phyloP scores from a whole-genome alignment of 768 basidiomycete genomes.

The Chalciporus sphaerocephalus region DNA sequence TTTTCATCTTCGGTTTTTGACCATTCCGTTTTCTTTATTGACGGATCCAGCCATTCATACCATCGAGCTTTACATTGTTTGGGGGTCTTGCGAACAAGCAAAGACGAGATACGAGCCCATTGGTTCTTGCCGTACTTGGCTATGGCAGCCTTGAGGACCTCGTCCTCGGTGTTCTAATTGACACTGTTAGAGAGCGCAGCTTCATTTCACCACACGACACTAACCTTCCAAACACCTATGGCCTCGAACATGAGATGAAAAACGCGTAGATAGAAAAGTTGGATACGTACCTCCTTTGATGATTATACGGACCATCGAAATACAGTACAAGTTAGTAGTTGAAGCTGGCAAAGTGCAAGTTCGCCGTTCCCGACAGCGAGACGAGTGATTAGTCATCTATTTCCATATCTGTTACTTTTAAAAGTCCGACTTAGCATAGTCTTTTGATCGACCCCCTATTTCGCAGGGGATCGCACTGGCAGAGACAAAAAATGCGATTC shows the following conservation, averaged over 20 bases:
- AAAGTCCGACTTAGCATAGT: conserved; percentile 18
- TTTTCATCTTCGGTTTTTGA: conserved; percentile 99
- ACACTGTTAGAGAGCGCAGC: conserved; percentile 6
- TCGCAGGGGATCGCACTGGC: neutral
- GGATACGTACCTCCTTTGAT: conserved; percentile 74
- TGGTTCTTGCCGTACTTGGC: conserved; percentile 97
- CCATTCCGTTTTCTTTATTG: conserved; percentile 99
- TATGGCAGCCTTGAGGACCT: conserved; percentile 98
- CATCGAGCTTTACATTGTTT: conserved; percentile 99
- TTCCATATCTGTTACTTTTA: conserved; percentile 9
- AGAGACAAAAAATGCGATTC: neutral
- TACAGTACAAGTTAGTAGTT: conserved; percentile 1
- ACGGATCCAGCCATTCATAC: conserved; percentile 99
- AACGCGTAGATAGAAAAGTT: neutral
- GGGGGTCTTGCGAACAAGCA: conserved; percentile 96
- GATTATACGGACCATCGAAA: conserved; percentile 77
- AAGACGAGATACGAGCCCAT: conserved; percentile 97
- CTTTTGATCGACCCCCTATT: conserved; percentile 13
- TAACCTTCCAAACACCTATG: conserved; percentile 80
- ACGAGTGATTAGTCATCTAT: conserved; percentile 6
- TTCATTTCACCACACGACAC: conserved; percentile 6
- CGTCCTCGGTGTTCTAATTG: conserved; percentile 87
- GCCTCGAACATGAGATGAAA: neutral
- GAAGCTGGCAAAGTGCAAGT: neutral
- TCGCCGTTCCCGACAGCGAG: neutral